Base-by-base conservation (phyloP, 2,329 filamentous ascomycete species). In the Hymenoscyphus occultus region DNA sequence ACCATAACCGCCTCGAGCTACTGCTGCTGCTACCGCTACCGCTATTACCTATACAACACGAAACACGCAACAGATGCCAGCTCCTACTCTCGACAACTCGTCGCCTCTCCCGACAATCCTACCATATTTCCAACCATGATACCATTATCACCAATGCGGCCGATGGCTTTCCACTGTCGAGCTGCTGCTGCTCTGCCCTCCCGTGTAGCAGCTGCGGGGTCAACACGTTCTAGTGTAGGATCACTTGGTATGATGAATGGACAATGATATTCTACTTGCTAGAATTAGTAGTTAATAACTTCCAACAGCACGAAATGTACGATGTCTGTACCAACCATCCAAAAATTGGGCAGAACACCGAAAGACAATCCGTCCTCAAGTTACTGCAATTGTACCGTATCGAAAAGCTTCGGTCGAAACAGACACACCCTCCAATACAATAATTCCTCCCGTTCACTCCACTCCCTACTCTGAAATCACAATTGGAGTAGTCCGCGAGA, bases 401-500 rank as follows among this genome's bases (percentile, higher is more conserved):
- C 67, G 70, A 45, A 59, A 68, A 35, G 68, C 66, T 5, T 67
- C 69, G 12, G 67, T 67, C 42, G 59, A 60, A 39, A 32, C 65
- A 13, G 16, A 57, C 19, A 51, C 67, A 13, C 60, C 67, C n/a
- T 39, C 64, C 32, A 67, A 68, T 14, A 63, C 60, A 19, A 19
- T 22, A 1, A 28, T 62, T 10, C 67, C 71, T 42, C 65, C 68
- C 5, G 65, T 70, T 7, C 67, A 59, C n/a, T 63, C 70, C 10
- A 73, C 64, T 7, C 90, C 92, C 0, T 96, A 93, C 76, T 80
- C 84, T 22, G 81, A 88, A 56, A 83, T 96, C 64, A 90, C 87
- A 3, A 86, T 97, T 59, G 92, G 92, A 65, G 85, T 95, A 3
- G 92, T 92, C 14, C 86, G 84, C 65, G 93, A 97, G 77, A 89